A percentile compares a stretch with the other conserved stretches of the same genome.
Conservation (phyloP, 306 rosid species). For the Phaseolus lunatus region DNA sequence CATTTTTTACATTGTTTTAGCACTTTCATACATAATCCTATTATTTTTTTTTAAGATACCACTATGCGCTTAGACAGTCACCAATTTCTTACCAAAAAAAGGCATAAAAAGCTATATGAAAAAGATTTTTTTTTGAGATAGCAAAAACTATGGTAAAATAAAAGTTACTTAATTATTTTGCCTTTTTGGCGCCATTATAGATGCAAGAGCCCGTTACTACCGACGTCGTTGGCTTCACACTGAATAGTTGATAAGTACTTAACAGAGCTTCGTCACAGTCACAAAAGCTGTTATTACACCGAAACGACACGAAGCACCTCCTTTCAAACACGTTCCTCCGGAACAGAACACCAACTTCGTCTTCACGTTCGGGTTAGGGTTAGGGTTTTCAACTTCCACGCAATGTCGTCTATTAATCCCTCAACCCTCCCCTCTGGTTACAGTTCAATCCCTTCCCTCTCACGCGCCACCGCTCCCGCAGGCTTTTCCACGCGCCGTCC, state of each 20-base stretch:
- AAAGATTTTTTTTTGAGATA: no score
- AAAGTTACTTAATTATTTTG: not conserved
- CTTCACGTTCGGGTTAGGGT: not conserved
- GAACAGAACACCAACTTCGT: not conserved
- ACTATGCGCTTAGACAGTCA: not conserved
- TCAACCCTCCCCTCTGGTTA: not conserved
- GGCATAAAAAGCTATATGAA: not conserved
- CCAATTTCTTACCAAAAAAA: not conserved
- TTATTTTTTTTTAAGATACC: not conserved
- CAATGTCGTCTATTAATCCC: slow-evolving; percentile 53
- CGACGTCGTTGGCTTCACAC: not conserved
- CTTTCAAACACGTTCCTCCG: not conserved
- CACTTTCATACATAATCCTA: not conserved
- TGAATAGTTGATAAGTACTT: not conserved
- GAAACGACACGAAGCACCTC: slow-evolving; percentile 17
- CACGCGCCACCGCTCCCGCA: slow-evolving; percentile 45
- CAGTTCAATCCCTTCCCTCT: not conserved
- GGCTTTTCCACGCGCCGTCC: slow-evolving; percentile 67
- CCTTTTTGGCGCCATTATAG: not conserved
- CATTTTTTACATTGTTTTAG: not conserved
- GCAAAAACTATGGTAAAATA: not conserved
- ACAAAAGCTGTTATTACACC: not conserved
- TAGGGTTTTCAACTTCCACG: slow-evolving; percentile 15
- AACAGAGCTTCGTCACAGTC: not conserved
- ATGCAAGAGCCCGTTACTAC: slow-evolving; percentile 1